Base-by-base conservation (phyloP, 371 early-diverging fungal species). In the Mucor plumbeus region DNA sequence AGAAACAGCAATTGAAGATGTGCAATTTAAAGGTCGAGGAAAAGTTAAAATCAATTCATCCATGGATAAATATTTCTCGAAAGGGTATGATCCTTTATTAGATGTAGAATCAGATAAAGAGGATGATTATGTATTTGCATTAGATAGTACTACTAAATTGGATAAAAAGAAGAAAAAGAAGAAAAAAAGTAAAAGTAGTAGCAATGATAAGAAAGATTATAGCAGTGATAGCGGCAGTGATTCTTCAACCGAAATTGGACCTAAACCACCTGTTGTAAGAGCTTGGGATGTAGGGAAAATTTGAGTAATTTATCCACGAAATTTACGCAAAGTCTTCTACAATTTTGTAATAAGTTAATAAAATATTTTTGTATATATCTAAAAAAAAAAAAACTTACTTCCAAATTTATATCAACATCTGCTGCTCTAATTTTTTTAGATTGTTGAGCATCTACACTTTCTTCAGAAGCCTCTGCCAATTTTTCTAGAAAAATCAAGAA, bases 41-140 rank as follows among this genome's bases (percentile, higher is more conserved):
- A 64, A 81, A 73, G 56, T 78, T 61, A 73, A 65, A 14, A 67
- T 69, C 36, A 59, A 64, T 34, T 83, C 88, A 7, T 80, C 87
- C 6, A 89, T 93, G 84, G 92, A 93, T 73, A 89, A 88, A 66
- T 90, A 88, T 61, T 93, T 93, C 76, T 75, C 84, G 26, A 71
- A 82, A 10, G 80, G 76, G 11, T 93, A 92, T 75, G 85, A 91
- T 74, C 92, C 94, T 31, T 65, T 70, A 19, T 63, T 84, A 14
- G 94, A 93, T 69, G 77, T 82, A 10, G 85, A 82, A 73, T 80
- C 73, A 3, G 86, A 86, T 64, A 69, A 72, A 36, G 83, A 79
- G 64, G 83, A 78, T 56, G 57, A 85, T 69, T 59, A 77, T 57
- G 66, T 70, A n/a, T 47, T 43, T 33, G 61, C 40, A 56, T 62